Base-by-base conservation (phyloP, 805 yeast species). In the Pichia nanzhaoensis region DNA sequence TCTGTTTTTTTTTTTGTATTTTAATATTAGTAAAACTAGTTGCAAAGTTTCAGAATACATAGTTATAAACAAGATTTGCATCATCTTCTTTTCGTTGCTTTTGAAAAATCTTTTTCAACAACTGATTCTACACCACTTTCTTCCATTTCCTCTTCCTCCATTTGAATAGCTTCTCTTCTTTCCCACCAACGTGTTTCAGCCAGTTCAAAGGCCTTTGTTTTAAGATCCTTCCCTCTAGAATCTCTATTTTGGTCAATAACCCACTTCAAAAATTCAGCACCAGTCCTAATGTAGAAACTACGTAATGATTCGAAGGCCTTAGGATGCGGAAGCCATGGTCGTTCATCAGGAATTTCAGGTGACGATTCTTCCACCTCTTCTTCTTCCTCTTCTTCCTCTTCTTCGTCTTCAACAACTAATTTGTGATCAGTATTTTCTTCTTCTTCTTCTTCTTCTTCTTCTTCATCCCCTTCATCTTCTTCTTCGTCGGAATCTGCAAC, bases 121-220 rank as follows among this genome's bases (percentile, higher is more conserved):
- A 91, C 81, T 47, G 86, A 95, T 16, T 85, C 95, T 49, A 88
- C 90, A 48, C 95, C 96, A 40, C 95, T 95, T 55, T 89, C 96
- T 64, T 91, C 97, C 55, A 86, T 66, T 59, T 80, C 78, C 55
- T 91, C 98, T 66, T 91, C 99, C 41, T 86, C 84, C 34, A 79
- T 74, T 61, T 95, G 81, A 20, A 91, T 82, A 56, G 82, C 91
- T 55, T 91, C 98, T 67, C 97, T 80, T 69, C 98, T 84, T 62
- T 91, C 98, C 98, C 98, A 91, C 93, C 95, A 91, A 68, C 99
- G 78, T 53, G 84, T 91, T 65, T 90, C 95, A 62, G 93, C 84
- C 49, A 91, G 66, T 51, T 89, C 96, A 60, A 91, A 91, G 0
- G 97, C 83, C 37, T 86, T 84, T 45, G 83, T 82, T 67, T 91